Base-by-base conservation (phyloP, 495 filamentous ascomycete species). In the Jackrogersella minutella region DNA sequence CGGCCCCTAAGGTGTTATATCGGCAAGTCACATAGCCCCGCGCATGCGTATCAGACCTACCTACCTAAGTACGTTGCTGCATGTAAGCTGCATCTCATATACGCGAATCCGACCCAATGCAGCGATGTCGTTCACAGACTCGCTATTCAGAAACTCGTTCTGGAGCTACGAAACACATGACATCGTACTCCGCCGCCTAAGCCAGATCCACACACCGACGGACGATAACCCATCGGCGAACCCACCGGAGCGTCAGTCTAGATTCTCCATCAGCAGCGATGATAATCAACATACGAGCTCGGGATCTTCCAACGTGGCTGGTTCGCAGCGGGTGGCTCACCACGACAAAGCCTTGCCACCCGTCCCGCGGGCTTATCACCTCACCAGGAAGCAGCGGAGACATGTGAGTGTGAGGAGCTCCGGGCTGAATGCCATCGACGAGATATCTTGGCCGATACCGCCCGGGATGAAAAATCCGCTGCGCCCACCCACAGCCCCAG, bases 231-330 rank as follows among this genome's bases (percentile, higher is more conserved):
- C 47, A 19, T 9, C 26, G 13, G 34, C 33, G 2, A 10, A 24
- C 16, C 30, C 44, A 14, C n/a, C 37, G 0, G 37, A 59, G 3
- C 30, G 44, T 30, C 50, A 58, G 39, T 74, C 72, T 1, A 51
- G 46, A 21, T 74, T 69, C 34, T 74, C 72, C 13, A 40, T 51
- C 24, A 68, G 70, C 49, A 74, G 59, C 53, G 59, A 65, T 1
- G 60, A 65, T 6, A 59, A 63, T 19, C 41, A 58, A 4, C 61
- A 19, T 16, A 9, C 46, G 5, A 59, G 67, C 52, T 54, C 44
- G 8, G 37, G 49, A 11, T 64, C 70, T 3, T 50, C 50, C 2
- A 59, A 57, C 39, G 19, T 40, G 2, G 28, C 51, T 17, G 43
- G 46, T 22, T 54, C 58, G 21, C 54, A 34, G 34, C 30, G 16